A percentile compares a stretch with the other conserved stretches of the same genome.
These are phyloP conservation scores for Cenococcum geophilum DNA, from an alignment of 495 filamentous ascomycete species.

Conservation along the genomic window DNA sequence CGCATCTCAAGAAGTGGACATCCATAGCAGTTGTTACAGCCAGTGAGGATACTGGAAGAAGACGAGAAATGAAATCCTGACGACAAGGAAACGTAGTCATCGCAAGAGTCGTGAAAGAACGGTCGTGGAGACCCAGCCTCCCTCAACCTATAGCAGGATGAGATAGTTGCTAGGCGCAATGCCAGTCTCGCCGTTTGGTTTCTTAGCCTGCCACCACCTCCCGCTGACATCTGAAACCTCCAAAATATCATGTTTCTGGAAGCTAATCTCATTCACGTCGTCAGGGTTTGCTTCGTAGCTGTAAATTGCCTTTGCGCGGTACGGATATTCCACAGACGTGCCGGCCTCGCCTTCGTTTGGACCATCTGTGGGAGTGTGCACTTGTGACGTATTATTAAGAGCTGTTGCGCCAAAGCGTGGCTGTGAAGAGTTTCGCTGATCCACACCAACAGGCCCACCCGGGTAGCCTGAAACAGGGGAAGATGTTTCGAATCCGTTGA, in stretches of 20 bases:
- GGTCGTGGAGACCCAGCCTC: slow-evolving; percentile 26
- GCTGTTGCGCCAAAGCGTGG: slow-evolving; percentile 47
- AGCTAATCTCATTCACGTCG: slow-evolving; percentile 96
- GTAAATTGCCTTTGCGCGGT: slow-evolving; percentile 96
- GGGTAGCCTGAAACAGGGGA: slow-evolving; percentile 79
- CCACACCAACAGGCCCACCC: slow-evolving; percentile 55
- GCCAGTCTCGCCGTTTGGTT: slow-evolving; percentile 89
- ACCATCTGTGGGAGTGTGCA: slow-evolving; percentile 24
- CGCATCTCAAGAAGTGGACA: not conserved
- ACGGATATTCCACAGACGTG: slow-evolving; percentile 83
- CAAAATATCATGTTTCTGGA: slow-evolving; percentile 91
- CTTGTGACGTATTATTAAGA: slow-evolving; percentile 15
- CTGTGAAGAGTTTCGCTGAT: slow-evolving; percentile 52
- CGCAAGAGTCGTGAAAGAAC: slow-evolving; percentile 17
- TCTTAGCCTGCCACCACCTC: slow-evolving; percentile 97
- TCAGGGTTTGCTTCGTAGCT: slow-evolving; percentile 97
- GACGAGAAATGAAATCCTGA: slow-evolving; percentile 13
- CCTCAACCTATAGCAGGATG: slow-evolving; percentile 66
- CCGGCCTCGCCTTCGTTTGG: slow-evolving; percentile 15
- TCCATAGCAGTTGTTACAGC: not conserved
- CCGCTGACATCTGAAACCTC: slow-evolving; percentile 97
- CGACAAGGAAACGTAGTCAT: slow-evolving; percentile 8
- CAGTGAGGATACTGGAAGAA: slow-evolving; percentile 9
- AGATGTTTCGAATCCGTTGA: slow-evolving; percentile 93
- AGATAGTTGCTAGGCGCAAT: slow-evolving; percentile 98